Base-by-base conservation (phyloP, 2,329 filamentous ascomycete species). In the Diplodia mutila region DNA sequence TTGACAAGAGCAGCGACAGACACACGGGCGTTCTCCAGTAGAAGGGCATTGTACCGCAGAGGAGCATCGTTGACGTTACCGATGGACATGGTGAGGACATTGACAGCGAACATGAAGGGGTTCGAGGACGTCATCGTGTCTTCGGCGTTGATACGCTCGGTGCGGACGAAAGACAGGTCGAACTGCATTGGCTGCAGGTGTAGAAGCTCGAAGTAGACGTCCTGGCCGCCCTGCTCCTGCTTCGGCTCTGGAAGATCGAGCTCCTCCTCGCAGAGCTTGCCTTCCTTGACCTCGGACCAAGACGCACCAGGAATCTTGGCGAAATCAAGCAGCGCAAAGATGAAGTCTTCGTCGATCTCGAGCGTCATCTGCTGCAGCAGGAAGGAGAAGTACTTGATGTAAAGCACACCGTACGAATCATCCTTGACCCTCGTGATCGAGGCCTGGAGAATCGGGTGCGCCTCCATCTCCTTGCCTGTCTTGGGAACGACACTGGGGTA, bases 21-120 rank as follows among this genome's bases (percentile, higher is more conserved):
- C 5, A 99, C 91, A 32, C 95, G 89, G 53, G 95, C 94, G 73
- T 99, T 99, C 79, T 99, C 95, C 27, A 99, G 82, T 82, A 99
- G 91, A 27, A 99, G 83, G 0, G 95, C 93, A 70, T 98, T 99
- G 76, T 99, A 89, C 57, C 93, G 90, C 65, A 99, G 89, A 0
- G 95, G 96, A 7, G 95, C 95, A 79, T 99, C 96, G 74, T 99
- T 99, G 83, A 99, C 93, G 74, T 99, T 99, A 71, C 95, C 95
- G 74, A 99, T 95, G 16, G 95, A 97, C 95, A 99, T 99, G 0
- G 96, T 98, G 84, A 99, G 89, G 72, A 98, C 92, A 75, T 99
- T 98, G 78, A 98, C 89, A 77, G 97, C 94, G 82, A 98, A 99
- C 94, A 98, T 98, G 78, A 99, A 86, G 0, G 96, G 96, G 75